phyloP scores from a whole-genome alignment of 177 flowering plant genomes.

The Telopea speciosissima region DNA sequence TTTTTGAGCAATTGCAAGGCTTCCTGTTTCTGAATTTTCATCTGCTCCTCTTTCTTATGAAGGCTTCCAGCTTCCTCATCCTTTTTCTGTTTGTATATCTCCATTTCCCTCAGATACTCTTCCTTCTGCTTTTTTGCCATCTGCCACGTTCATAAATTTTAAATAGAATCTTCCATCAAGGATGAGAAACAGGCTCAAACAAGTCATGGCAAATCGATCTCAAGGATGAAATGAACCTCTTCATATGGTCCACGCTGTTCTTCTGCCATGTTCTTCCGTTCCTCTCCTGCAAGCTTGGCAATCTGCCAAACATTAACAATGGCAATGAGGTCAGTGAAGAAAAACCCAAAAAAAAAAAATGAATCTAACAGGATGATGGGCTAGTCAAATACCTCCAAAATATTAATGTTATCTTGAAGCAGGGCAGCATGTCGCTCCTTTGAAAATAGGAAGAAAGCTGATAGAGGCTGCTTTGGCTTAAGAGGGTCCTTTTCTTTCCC shows the following conservation, averaged over 20 bases:
- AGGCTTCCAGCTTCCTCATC: slow-evolving; percentile 52
- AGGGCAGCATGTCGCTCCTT: slow-evolving; percentile 59
- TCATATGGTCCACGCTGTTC: slow-evolving; percentile 57
- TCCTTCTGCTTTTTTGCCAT: slow-evolving; percentile 75
- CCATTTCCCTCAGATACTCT: slow-evolving; percentile 66
- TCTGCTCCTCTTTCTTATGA: slow-evolving; percentile 55
- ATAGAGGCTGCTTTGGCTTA: slow-evolving; percentile 76
- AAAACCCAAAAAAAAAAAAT: background rate
- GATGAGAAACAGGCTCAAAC: background rate
- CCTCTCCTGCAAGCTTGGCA: slow-evolving; percentile 76
- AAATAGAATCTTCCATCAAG: background rate
- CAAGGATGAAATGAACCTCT: slow-evolving; percentile 35
- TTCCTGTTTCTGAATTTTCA: slow-evolving; percentile 84
- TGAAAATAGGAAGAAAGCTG: slow-evolving; percentile 68
- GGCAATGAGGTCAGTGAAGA: background rate
- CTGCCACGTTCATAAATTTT: slow-evolving; percentile 21
- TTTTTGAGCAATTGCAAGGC: slow-evolving; percentile 88
- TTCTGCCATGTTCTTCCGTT: slow-evolving; percentile 85
- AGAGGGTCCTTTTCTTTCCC: slow-evolving; percentile 83
- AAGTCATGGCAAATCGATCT: too few species aligned
- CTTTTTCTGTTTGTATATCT: slow-evolving; percentile 64
- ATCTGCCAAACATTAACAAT: slow-evolving; percentile 24
- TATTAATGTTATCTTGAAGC: slow-evolving; percentile 45
- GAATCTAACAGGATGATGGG: background rate
- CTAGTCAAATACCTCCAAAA: slow-evolving; percentile 48